Evolutionary conservation across 805 yeast species (phyloP).

Genomic region (Wickerhamomyces queroliae): DNA sequence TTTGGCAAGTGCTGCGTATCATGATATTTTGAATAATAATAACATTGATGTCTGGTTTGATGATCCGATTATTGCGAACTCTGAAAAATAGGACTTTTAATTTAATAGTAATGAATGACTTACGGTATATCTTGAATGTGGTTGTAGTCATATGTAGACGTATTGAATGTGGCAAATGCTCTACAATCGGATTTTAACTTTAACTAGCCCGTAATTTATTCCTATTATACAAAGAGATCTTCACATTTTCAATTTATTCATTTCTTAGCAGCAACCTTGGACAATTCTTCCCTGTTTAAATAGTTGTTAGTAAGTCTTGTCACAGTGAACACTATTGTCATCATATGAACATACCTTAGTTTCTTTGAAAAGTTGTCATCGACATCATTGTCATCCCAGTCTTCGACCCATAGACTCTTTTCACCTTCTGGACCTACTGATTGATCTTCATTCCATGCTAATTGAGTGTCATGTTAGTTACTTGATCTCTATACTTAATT

Average conservation of each 20-base stretch:
- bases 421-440: slow-evolving; percentile 45
- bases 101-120: neutral
- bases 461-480: slow-evolving; percentile 2
- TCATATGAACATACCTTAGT: slow-evolving; percentile 42
- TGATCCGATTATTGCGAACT: slow-evolving; percentile 7
- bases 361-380: slow-evolving; percentile 82
- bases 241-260: neutral
- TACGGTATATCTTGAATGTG: too few relatives aligned
- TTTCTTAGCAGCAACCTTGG: slow-evolving; percentile 19
- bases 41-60: slow-evolving; percentile 31
- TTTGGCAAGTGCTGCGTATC: slow-evolving; percentile 39
- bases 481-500: neutral
- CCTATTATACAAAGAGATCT: too few relatives aligned
- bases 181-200: too few relatives aligned
- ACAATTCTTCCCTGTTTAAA: slow-evolving; percentile 13
- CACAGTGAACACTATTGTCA: neutral
- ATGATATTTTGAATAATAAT: slow-evolving; percentile 38
- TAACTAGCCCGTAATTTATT: too few relatives aligned
- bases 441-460: slow-evolving; percentile 64
- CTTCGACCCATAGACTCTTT: slow-evolving; percentile 86
- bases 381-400: slow-evolving; percentile 95
- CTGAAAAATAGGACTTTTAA: neutral
- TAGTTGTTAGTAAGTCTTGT: neutral
- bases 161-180: too few relatives aligned
- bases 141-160: too few relatives aligned